phyloP scores from a whole-genome alignment of 805 yeast species.

The Saturnispora gosingensis region DNA sequence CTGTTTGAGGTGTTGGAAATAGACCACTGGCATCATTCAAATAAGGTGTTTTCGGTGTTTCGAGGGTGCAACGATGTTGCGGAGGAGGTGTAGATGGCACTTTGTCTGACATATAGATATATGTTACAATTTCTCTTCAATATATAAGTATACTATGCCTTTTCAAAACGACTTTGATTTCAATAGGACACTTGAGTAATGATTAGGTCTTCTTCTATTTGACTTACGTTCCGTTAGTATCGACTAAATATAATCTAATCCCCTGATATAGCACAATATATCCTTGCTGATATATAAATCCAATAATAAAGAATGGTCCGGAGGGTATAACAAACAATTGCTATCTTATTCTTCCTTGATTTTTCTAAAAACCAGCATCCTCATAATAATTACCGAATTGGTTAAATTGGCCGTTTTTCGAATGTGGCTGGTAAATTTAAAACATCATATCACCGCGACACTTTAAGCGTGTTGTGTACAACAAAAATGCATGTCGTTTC shows the following conservation, averaged over 20 bases:
- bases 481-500: background rate
- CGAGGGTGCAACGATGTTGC: slow-evolving; percentile 4
- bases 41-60: slow-evolving; percentile 10
- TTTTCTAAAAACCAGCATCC: background rate
- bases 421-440: background rate
- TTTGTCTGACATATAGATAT: slow-evolving; percentile 4
- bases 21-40: background rate
- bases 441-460: background rate
- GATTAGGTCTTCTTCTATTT: background rate
- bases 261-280: background rate
- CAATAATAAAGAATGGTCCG: background rate
- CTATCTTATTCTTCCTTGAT: background rate
- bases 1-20: slow-evolving; percentile 11
- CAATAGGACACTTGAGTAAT: background rate
- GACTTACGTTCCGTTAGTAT: background rate
- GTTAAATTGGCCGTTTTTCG: background rate
- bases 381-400: slow-evolving; percentile 1
- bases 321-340: background rate
- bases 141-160: background rate
- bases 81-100: slow-evolving; percentile 7
- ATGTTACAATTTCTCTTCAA: background rate
- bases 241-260: background rate
- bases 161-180: background rate
- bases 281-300: background rate
- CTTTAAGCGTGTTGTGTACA: background rate